Base-by-base conservation (phyloP, 768 basidiomycete species). In the Mrakia hoshinonis region DNA sequence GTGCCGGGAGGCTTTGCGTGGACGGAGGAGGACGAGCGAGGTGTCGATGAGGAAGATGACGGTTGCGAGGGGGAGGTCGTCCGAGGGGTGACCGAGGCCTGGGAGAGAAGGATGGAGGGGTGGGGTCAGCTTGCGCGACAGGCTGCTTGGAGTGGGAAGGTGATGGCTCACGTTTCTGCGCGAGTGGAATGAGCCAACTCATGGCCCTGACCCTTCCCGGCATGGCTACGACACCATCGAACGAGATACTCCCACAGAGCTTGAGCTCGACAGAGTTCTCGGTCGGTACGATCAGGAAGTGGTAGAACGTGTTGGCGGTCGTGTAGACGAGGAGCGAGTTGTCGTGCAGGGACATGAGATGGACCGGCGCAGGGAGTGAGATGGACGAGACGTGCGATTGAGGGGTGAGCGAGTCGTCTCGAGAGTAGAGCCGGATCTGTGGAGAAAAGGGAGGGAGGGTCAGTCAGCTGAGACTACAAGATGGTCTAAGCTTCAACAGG, bases 1-100 rank as follows among this genome's bases (percentile, higher is more conserved):
- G n/a, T 70, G 68, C 5, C 51, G 55, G 3, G 70, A 60, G 34
- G 58, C 92, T 83, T 92, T 91, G 73, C 93, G 83, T 9, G 95
- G 94, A 39, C 91, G 86, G 47, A 99, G 84, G 9, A 99, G 82
- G 34, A 96, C 87, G 47, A 99, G 82, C 74, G 91, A 89, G 10
- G 92, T 92, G 38, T 93, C 92, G 29, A 96, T 90, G 71, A 99
- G 87, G 86, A 99, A 92, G 64, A 98, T 83, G 52, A 98, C 92
- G 11, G 92, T 97, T 4, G 96, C 96, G 10, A 92, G 90, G 38
- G 92, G 85, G 11, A 97, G 85, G 77, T 98, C 95, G 73, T 93
- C 89, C 1, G 87, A 87, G 12, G 95, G 93, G 80, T 99, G 93
- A 18, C 96, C 96, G 11, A 97, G 84, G 77, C 91, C 94, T 97